phyloP scores from a whole-genome alignment of 306 rosid genomes.

The Malus fusca region DNA sequence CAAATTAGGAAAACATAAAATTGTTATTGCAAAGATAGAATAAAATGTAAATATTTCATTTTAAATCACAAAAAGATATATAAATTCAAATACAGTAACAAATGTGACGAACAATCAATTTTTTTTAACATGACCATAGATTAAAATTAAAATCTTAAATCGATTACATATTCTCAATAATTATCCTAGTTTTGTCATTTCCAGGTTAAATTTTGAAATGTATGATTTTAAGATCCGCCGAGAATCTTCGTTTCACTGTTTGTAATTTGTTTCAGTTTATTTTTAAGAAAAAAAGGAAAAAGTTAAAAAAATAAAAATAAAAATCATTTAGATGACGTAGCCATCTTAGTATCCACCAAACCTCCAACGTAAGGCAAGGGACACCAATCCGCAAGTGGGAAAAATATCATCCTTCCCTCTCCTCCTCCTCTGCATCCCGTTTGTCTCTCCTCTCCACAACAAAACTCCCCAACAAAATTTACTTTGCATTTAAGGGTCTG shows the following conservation, averaged over 20 bases:
- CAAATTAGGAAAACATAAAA: too few species aligned
- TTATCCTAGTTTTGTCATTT: not conserved
- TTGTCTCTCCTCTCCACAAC: not conserved
- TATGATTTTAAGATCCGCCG: too few species aligned
- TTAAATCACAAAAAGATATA: too few species aligned
- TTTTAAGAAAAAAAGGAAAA: too few species aligned
- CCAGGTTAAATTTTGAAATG: too few species aligned
- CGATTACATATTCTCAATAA: too few species aligned
- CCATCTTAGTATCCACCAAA: conserved; percentile 19
- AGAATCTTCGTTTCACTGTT: too few species aligned
- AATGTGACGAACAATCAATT: not conserved
- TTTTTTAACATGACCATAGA: too few species aligned
- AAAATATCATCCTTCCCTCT: not conserved
- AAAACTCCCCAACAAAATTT: not conserved
- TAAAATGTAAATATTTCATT: too few species aligned
- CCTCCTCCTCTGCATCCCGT: not conserved
- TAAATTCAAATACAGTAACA: too few species aligned
- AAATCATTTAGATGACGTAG: conserved; percentile 3
- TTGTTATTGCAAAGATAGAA: too few species aligned
- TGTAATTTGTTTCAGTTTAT: too few species aligned
- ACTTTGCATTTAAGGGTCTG: not conserved
- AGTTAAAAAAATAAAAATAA: not conserved
- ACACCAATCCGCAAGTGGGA: conserved; percentile 9
- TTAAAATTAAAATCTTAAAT: not conserved
- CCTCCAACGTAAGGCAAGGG: conserved; percentile 27